These are phyloP conservation scores for Daldinia decipiens DNA, from an alignment of 495 filamentous ascomycete genomes.

Conservation along the genomic window DNA sequence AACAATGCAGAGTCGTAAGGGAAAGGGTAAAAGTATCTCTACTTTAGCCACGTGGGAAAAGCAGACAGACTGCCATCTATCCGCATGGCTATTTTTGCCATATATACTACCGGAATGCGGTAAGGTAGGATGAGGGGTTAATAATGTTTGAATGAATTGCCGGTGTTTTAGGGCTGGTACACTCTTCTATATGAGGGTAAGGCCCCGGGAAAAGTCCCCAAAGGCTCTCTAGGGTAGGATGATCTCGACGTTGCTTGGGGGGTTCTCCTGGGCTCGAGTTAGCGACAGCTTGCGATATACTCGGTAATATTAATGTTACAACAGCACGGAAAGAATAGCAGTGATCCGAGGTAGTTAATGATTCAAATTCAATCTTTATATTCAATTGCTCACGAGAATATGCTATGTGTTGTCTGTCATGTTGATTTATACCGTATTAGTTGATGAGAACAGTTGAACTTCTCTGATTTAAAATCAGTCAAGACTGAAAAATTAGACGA, in stretches of 20 bases:
- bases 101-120: slow-evolving; percentile 31
- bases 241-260: background rate
- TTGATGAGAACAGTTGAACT: background rate
- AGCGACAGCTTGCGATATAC: background rate
- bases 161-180: slow-evolving; percentile 23
- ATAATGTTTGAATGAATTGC: slow-evolving; percentile 34
- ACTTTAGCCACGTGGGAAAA: slow-evolving; percentile 35
- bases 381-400: background rate
- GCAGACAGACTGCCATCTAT: slow-evolving; percentile 1
- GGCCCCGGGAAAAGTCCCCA: slow-evolving; percentile 3
- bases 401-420: background rate
- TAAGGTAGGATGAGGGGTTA: slow-evolving; percentile 37
- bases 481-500: background rate
- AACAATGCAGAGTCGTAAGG: slow-evolving; percentile 9
- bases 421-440: background rate
- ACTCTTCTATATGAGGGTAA: slow-evolving; percentile 17
- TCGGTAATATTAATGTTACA: background rate
- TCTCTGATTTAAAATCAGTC: background rate
- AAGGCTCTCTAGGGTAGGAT: background rate
- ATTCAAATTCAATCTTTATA: background rate
- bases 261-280: background rate
- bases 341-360: background rate
- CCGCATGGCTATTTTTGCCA: slow-evolving; percentile 36
- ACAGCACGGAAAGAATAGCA: background rate
- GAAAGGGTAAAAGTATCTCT: slow-evolving; percentile 17